Evolutionary conservation across 139 green algal species (phyloP).

Genomic region (Ettlia oleoabundans): DNA sequence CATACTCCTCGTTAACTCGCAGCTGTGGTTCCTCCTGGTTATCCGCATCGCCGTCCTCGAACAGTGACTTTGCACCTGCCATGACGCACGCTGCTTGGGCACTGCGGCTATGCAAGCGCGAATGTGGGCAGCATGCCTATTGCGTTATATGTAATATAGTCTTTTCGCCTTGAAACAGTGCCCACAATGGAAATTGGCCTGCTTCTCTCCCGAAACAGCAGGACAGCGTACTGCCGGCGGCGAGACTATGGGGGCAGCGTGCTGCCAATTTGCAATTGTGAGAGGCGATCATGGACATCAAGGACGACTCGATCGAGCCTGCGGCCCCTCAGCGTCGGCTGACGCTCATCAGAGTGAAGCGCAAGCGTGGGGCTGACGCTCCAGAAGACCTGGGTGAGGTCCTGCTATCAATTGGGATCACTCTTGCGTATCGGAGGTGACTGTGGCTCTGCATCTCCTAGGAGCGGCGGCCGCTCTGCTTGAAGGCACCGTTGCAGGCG

Average conservation of each 20-base stretch:
- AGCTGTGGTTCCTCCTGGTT: conserved; percentile 35
- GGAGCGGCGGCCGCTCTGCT: too few relatives aligned
- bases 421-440: too few relatives aligned
- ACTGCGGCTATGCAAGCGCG: background rate
- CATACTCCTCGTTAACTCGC: conserved; percentile 76
- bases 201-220: too few relatives aligned
- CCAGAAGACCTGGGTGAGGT: conserved; percentile 38
- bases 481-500: too few relatives aligned
- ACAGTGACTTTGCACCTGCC: conserved; percentile 45
- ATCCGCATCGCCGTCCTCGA: conserved; percentile 73
- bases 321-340: background rate
- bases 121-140: background rate
- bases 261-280: too few relatives aligned
- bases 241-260: too few relatives aligned
- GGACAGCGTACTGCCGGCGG: too few relatives aligned
- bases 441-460: too few relatives aligned
- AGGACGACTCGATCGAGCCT: background rate
- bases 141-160: background rate
- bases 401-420: background rate
- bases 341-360: conserved; percentile 37
- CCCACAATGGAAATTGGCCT: too few relatives aligned
- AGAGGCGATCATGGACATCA: background rate
- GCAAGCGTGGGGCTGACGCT: conserved; percentile 31
- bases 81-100: background rate
- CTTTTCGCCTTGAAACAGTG: background rate